phyloP scores from a whole-genome alignment of 2,329 filamentous ascomycete genomes.

The Pseudogymnoascus sp. region DNA sequence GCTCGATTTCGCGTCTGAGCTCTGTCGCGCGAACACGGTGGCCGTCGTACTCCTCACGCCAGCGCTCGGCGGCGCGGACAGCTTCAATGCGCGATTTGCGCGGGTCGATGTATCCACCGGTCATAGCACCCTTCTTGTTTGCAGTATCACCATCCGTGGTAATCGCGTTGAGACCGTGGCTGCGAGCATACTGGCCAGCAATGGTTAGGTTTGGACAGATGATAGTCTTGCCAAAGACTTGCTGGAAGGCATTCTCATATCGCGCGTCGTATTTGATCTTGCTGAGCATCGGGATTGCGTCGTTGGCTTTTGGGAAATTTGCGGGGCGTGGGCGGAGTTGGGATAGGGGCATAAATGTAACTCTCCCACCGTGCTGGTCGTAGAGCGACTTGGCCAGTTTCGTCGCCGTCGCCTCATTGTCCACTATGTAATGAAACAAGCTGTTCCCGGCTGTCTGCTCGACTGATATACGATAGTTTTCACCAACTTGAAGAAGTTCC shows the following conservation, averaged over 20 bases:
- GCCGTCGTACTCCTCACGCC: constrained; percentile 66
- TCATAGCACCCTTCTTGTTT: constrained; percentile 91
- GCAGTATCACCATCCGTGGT: constrained; percentile 91
- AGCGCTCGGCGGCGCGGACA: constrained; percentile 66
- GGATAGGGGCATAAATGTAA: constrained; percentile 92
- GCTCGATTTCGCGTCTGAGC: constrained; percentile 63
- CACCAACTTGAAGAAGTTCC: constrained; percentile 81
- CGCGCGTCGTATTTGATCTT: constrained; percentile 72
- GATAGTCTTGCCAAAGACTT: constrained; percentile 92
- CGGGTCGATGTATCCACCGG: constrained; percentile 86
- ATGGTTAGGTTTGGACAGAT: constrained; percentile 85
- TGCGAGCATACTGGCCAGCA: constrained; percentile 84
- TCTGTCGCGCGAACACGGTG: constrained; percentile 56
- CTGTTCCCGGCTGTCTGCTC: constrained; percentile 90
- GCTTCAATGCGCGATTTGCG: constrained; percentile 81
- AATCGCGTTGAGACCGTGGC: constrained; percentile 85
- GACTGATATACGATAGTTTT: constrained; percentile 78
- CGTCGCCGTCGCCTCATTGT: constrained; percentile 81
- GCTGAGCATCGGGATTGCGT: constrained; percentile 78
- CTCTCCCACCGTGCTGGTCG: constrained; percentile 70
- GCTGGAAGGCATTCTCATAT: constrained; percentile 81
- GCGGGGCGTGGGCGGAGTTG: constrained; percentile 63
- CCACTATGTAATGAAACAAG: constrained; percentile 92
- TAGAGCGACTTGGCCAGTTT: constrained; percentile 73
- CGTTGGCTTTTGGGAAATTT: constrained; percentile 77